Evolutionary conservation across 176 grass and related monocot genomes (phyloP).

Genomic region (Otatea glauca): DNA sequence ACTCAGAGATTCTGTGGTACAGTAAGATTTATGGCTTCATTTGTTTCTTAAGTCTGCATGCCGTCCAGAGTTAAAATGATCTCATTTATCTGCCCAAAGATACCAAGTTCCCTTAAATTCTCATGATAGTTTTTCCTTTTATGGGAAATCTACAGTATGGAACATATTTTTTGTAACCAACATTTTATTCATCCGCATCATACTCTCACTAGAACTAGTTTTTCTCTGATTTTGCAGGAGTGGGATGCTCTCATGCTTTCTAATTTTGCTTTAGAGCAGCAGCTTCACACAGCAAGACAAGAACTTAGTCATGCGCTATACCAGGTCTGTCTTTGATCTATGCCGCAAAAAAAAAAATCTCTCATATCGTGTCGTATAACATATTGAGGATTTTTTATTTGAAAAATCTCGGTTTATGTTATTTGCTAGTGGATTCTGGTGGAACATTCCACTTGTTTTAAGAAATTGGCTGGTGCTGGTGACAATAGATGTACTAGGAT

Average conservation of each 20-base stretch:
- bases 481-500: neutral
- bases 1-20: neutral
- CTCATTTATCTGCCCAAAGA: conserved; percentile 20
- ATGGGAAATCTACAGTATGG: neutral
- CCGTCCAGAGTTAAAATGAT: neutral
- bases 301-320: conserved; percentile 98
- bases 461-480: neutral
- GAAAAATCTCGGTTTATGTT: neutral
- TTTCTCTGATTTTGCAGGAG: conserved; percentile 59
- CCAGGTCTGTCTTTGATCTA: conserved; percentile 62
- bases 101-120: neutral
- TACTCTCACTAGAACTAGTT: conserved; percentile 37
- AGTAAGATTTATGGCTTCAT: conserved; percentile 16
- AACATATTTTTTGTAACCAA: neutral
- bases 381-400: conserved; percentile 28
- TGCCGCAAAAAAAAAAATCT: neutral
- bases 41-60: neutral
- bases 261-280: conserved; percentile 95
- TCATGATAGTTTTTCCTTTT: neutral
- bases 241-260: conserved; percentile 99
- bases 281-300: conserved; percentile 93
- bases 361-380: neutral
- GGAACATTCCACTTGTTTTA: neutral
- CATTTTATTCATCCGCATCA: neutral
- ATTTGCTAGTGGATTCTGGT: conserved; percentile 23